Evolutionary conservation across 352 stramenopile species (phyloP).

Genomic region (Globisporangium takayamanum): DNA sequence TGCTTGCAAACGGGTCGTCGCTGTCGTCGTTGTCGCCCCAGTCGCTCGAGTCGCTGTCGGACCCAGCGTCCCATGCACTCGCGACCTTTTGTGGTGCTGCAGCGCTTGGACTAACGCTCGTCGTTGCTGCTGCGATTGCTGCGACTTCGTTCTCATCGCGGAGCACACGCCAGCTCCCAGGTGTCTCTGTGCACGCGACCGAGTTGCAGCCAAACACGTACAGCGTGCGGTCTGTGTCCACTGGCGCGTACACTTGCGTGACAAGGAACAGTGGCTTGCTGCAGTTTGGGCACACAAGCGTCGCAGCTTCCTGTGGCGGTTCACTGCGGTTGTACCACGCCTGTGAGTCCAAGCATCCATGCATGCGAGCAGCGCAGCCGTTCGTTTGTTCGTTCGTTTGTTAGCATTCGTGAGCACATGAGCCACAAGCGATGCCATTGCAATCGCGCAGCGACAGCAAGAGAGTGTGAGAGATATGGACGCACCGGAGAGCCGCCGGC

Average conservation of each 20-base stretch:
- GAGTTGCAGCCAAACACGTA: conserved; percentile 87
- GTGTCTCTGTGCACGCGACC: conserved; percentile 47
- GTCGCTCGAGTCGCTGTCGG: conserved; percentile 55
- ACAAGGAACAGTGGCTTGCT: conserved; percentile 56
- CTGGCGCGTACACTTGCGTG: conserved; percentile 70
- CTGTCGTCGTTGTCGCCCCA: conserved; percentile 64
- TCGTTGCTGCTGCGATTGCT: conserved; percentile 2
- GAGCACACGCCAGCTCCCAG: conserved; percentile 70
- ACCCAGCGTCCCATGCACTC: conserved; percentile 19
- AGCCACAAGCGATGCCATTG: neutral
- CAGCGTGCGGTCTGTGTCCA: conserved; percentile 62
- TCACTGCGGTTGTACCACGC: conserved; percentile 40
- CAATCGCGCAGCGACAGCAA: neutral
- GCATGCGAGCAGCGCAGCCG: neutral
- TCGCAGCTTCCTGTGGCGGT: conserved; percentile 27
- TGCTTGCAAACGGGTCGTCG: conserved; percentile 13
- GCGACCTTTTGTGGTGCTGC: conserved; percentile 7
- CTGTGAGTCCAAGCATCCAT: conserved; percentile 14
- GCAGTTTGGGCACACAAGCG: conserved; percentile 56
- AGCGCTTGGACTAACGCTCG: neutral
- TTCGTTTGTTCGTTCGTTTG: neutral
- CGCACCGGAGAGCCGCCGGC: conserved; percentile 67
- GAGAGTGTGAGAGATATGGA: neutral
- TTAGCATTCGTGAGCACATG: neutral
- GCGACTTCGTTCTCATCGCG: conserved; percentile 37